These are phyloP conservation scores for Termitomyces sp. DNA, from an alignment of 768 basidiomycete genomes.

Conservation along the genomic window DNA sequence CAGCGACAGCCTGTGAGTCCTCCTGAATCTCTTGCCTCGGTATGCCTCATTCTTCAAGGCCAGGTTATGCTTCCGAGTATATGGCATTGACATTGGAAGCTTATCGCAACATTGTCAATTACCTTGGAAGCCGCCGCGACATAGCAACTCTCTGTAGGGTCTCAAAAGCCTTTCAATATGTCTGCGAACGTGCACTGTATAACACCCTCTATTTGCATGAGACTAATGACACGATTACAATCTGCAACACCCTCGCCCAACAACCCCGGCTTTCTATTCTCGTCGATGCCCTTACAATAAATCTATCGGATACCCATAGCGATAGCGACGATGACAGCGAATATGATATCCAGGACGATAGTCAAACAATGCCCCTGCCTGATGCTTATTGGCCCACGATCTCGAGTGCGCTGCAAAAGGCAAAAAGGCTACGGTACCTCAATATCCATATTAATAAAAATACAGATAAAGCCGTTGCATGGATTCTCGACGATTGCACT, in stretches of 20 bases:
- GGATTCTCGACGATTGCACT: slow-evolving; percentile 34
- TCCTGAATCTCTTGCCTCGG: not conserved
- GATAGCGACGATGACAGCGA: slow-evolving; percentile 23
- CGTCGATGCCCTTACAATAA: slow-evolving; percentile 52
- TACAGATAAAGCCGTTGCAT: slow-evolving; percentile 26
- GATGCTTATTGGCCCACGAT: slow-evolving; percentile 45
- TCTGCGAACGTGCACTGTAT: slow-evolving; percentile 55
- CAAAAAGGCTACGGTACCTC: slow-evolving; percentile 42
- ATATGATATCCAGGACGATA: slow-evolving; percentile 18
- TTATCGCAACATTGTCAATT: slow-evolving; percentile 50
- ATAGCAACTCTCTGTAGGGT: slow-evolving; percentile 54
- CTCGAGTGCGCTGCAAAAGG: slow-evolving; percentile 42
- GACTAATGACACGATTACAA: slow-evolving; percentile 27
- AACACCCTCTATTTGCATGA: slow-evolving; percentile 47
- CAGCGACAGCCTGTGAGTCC: slow-evolving; percentile 23
- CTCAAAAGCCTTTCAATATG: slow-evolving; percentile 46
- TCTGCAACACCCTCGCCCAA: slow-evolving; percentile 42
- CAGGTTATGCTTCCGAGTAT: slow-evolving; percentile 37
- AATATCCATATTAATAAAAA: slow-evolving; percentile 41
- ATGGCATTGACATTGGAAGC: slow-evolving; percentile 60
- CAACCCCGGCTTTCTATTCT: slow-evolving; percentile 43
- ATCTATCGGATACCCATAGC: slow-evolving; percentile 25
- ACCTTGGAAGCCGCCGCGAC: slow-evolving; percentile 46
- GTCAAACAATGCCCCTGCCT: slow-evolving; percentile 18
- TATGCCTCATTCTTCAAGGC: not conserved